Evolutionary conservation across 1,139 yeast genomes (phyloP), one percentile per base, ranked within the genome.

Genomic region (Geotrichum cucujoidarum): DNA sequence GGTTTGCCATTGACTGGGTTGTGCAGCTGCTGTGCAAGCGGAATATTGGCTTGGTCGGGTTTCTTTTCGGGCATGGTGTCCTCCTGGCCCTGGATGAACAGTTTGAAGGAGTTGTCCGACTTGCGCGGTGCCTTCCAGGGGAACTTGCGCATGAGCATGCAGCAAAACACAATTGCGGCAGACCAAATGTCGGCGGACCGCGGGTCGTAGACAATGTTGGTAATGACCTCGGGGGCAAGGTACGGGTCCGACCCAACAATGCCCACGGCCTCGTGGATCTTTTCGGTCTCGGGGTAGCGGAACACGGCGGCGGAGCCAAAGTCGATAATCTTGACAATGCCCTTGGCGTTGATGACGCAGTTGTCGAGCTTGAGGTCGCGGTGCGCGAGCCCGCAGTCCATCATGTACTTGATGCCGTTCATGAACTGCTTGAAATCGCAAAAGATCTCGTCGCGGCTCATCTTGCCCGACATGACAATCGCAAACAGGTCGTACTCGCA

Each of bases 231-330:
- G 0, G 99, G 98, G 1, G 98, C 97, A 61, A 92, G 75, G 63
- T 92, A 92, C 3, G 99, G 99, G 67, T 94, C 99, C 8, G 96
- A 87, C 5, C 99, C 99, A 47, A 92, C 97, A 55, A 92, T 83
- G 5, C 98, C 98, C 57, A 84, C 90, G 45, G 96, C 81, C 62
- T 83, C 90, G 58, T 79, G 76, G 41, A 88, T 88, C 44, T 87
- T 75, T 44, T 77, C 78, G 45, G 78, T 80, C 59, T 89, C 94
- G 65, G 97, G 97, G 64, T 90, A 92, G 62, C 81, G 81, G 73
- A 89, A 92, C 21, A 94, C 95, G 17, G 87, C 92, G 0, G 98
- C 95, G 49, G 95, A 83, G 16, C 99, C 99, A 68, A 92, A 92
- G 67, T 92, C 99, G 60, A 92, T 94, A 53, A 92, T 75, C 65